Base-by-base conservation (phyloP, 1,284 basidiomycete species). In the Sparassis latifolia region DNA sequence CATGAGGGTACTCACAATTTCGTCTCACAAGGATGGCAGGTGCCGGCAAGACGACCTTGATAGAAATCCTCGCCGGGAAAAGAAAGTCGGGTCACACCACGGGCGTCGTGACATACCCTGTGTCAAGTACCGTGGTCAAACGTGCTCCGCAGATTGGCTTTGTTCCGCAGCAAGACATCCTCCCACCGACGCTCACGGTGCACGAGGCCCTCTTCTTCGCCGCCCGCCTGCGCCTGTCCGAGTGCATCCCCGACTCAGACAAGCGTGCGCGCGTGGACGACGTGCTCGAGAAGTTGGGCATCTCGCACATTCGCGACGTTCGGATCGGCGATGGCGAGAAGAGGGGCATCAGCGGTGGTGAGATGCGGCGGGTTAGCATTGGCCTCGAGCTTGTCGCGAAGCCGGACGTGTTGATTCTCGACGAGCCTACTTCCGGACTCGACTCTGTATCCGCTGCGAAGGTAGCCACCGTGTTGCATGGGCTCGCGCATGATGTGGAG, bases 41-140 rank as follows among this genome's bases (percentile, higher is more conserved):
- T 49, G 92, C 92, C 44, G 96, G 96, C 28, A 99, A 99, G 70
- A 96, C 93, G 29, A 98, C 96, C 1, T 75, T 99, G 12, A 78
- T 99, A 10, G 89, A 97, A 58, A 88, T 98, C 53, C 77, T 98
- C 5, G 95, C 97, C 0, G 96, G 96, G 3, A 99, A 97, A 70
- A 77, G 87, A 55, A 95, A 94, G 70, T 76, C 79, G 3, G 89
- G 89, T 1, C 67, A 76, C n/a, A 73, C 75, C 4, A 72, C 80
- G 0, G 92, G 93, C 2, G 68, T 66, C 3, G 84, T 93, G 38
- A 65, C 71, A 4, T 88, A 82, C 62, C 77, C 75, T 12, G 66
- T 73, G 1, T 61, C 66, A 40, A 40, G 46, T 52, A 52, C 46
- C 45, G 20, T 20, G 20, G 30, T 78, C 78, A 32, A 47, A 42